These are phyloP conservation scores for Pinus tabuliformis DNA, from an alignment of 75 land plant genomes.

Conservation along the genomic window DNA sequence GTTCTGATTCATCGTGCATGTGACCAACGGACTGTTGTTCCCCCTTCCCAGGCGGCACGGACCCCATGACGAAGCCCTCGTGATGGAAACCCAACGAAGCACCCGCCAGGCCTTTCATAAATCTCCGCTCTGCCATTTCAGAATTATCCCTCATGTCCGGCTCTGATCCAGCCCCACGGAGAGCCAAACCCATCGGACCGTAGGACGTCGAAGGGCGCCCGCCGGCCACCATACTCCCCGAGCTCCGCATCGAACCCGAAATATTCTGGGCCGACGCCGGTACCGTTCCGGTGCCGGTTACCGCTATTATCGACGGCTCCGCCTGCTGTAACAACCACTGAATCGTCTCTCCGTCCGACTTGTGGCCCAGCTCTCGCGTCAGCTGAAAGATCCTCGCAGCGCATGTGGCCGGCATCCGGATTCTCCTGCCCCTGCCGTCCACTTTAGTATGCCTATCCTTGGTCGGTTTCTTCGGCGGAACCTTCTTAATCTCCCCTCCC, in stretches of 20 bases:
- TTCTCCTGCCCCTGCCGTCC: conserved; percentile 86
- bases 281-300: conserved; percentile 54
- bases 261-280: conserved; percentile 43
- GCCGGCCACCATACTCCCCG: not conserved
- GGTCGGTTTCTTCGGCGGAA: conserved; percentile 14
- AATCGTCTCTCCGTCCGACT: conserved; percentile 95
- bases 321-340: conserved; percentile 93
- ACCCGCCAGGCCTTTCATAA: not conserved
- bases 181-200: not conserved
- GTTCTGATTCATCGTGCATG: conserved; percentile 6
- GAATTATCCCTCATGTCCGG: not conserved
- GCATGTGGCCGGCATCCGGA: conserved; percentile 92
- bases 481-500: conserved; percentile 30
- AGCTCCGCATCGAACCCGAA: conserved; percentile 32
- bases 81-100: not conserved
- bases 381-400: conserved; percentile 96
- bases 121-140: conserved; percentile 15
- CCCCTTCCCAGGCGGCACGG: not conserved
- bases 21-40: not conserved
- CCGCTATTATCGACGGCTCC: conserved; percentile 72
- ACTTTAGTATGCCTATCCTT: conserved; percentile 95
- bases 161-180: not conserved
- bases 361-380: conserved; percentile 89
- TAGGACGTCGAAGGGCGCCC: conserved; percentile 2
- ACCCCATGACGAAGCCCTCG: not conserved